Evolutionary conservation across 1,139 yeast genomes (phyloP), one percentile per base, ranked within the genome.

Genomic region (Hyphopichia burtonii): DNA sequence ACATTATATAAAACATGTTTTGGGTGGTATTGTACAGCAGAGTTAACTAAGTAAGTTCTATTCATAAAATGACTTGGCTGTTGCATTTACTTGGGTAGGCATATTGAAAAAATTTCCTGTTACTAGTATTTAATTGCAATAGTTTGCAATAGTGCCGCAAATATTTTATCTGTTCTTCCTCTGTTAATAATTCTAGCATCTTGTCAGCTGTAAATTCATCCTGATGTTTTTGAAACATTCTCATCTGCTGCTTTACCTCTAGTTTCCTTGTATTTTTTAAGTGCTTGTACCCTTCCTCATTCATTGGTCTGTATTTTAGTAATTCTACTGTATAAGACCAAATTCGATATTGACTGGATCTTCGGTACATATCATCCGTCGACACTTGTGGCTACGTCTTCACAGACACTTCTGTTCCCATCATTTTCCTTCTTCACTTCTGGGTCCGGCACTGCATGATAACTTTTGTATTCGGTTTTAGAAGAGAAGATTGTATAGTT

Each of bases 21-120:
- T 10, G 99, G 99, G 53, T 88, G 94, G 55, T 78, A 80, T 51
- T 88, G 90, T 90, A 89, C 82, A 27, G 86, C 91, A 19, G 93
- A 83, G 55, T 88, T 81, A 23, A 74, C 74, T 35, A 93, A 71
- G 58, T 84, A 94, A 61, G 93, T 94, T 58, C 85, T 83, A 56
- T 83, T 80, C 58, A 94, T n/a, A 79, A 57, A 86, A 93, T 12
- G 89, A 76, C 2, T 89, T 79, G 0, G 98, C 96, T 0, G 98
- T 89, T 8, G 96, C 93, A 58, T 76, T 64, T 5, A 71, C 78
- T 49, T 74, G 76, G 7, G 76, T 71, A 17, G 77, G 75, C 76
- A 71, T 68, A 42, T 68, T 64, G 53, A 73, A 73, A 41, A 66
- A 71, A 41, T 67, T 62, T 32, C 72, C 59, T 68, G 78, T 53